Evolutionary conservation across 768 basidiomycete genomes (phyloP).

Genomic region (Pholiota microspora): DNA sequence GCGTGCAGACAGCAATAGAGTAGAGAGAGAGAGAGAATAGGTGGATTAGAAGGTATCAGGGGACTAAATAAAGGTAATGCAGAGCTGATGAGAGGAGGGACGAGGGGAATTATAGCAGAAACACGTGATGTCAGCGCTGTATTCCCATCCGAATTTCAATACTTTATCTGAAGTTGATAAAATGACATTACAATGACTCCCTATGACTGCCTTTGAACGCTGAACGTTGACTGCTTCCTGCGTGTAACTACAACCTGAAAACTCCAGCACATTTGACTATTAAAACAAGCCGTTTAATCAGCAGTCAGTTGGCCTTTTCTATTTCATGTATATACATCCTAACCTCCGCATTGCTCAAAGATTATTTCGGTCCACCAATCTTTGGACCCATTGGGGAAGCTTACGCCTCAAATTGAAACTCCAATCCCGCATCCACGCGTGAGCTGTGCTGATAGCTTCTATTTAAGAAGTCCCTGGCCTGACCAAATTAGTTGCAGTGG

Average conservation of each 20-base stretch:
- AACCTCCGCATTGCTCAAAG: too few species aligned
- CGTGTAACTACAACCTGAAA: background rate
- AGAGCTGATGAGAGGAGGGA: background rate
- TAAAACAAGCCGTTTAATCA: too few species aligned
- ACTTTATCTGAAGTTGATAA: too few species aligned
- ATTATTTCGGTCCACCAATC: too few species aligned
- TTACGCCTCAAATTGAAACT: conserved; percentile 12
- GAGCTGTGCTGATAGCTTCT: conserved; percentile 1
- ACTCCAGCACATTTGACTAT: background rate
- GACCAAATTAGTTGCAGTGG: background rate
- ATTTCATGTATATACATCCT: background rate
- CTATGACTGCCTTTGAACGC: too few species aligned
- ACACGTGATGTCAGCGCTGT: conserved; percentile 2
- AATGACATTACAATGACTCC: too few species aligned
- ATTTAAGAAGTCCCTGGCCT: background rate
- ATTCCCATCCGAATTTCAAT: too few species aligned
- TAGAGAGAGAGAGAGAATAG: background rate
- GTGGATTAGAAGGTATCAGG: background rate
- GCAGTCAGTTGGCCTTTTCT: background rate
- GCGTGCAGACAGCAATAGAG: background rate
- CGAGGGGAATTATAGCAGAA: conserved; percentile 6
- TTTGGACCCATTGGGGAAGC: conserved; percentile 11
- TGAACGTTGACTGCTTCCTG: too few species aligned
- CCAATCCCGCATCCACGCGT: conserved; percentile 9
- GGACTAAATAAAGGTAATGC: too few species aligned